These are phyloP conservation scores for Pouteria campechiana DNA, from an alignment of 179 eudicot species.

Conservation along the genomic window DNA sequence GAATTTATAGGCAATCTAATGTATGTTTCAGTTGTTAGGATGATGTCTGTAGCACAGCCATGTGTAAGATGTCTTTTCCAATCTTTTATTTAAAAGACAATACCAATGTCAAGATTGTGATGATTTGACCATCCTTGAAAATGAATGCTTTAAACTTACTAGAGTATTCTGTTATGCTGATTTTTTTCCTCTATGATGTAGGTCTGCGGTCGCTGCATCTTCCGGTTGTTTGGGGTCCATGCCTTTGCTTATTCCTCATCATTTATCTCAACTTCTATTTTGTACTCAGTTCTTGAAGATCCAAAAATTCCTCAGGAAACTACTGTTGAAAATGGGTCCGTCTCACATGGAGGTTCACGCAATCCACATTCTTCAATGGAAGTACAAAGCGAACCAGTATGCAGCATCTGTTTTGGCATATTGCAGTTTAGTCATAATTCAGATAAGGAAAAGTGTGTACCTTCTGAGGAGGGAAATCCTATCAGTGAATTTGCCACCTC, in stretches of 20 bases:
- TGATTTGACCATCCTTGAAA: too few species aligned
- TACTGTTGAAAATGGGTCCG: conserved; percentile 3
- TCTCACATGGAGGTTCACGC: conserved; percentile 10
- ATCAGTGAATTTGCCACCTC: conserved; percentile 48
- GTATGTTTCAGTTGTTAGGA: too few species aligned
- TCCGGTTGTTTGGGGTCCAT: conserved; percentile 46
- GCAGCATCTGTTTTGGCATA: conserved; percentile 71
- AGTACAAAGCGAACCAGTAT: conserved; percentile 18
- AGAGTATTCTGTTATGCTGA: too few species aligned
- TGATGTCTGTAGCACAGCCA: too few species aligned
- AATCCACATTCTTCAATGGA: conserved; percentile 5
- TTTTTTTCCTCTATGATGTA: conserved; percentile 18
- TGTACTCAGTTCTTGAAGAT: conserved; percentile 15
- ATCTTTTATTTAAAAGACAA: too few species aligned
- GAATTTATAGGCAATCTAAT: too few species aligned
- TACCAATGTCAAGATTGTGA: too few species aligned
- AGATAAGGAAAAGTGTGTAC: conserved; percentile 28
- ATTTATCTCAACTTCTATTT: conserved; percentile 13
- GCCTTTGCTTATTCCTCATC: conserved; percentile 28
- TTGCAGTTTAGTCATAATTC: conserved; percentile 54
- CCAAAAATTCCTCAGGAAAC: conserved; percentile 10
- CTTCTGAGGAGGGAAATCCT: conserved; percentile 26
- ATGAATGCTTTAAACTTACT: too few species aligned
- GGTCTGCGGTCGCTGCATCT: conserved; percentile 69
- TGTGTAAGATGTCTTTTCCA: too few species aligned